Evolutionary conservation across 176 grass and related monocot species (phyloP).

Genomic region (Aegilops sharonensis): DNA sequence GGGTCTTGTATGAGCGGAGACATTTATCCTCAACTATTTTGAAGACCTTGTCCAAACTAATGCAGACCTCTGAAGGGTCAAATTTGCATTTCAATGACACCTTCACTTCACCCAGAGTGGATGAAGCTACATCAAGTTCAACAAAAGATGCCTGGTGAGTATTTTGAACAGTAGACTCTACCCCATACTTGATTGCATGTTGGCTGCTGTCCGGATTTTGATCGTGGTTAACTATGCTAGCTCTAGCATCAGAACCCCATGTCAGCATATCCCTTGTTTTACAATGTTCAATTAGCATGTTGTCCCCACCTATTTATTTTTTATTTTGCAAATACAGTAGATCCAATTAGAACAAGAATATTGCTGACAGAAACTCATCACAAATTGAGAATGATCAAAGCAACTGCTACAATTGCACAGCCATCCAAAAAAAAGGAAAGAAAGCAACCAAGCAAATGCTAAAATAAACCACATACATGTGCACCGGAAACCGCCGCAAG

Average conservation of each 20-base stretch:
- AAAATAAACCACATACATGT: background rate
- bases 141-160: slow-evolving; percentile 30
- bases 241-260: slow-evolving; percentile 22
- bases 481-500: background rate
- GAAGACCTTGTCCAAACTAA: slow-evolving; percentile 52
- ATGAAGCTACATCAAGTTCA: slow-evolving; percentile 62
- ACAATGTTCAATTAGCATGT: slow-evolving; percentile 16
- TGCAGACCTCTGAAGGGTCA: slow-evolving; percentile 37
- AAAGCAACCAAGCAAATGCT: background rate
- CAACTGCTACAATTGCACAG: too few relatives aligned
- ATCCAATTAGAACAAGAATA: slow-evolving; percentile 14
- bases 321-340: background rate
- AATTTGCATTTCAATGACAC: slow-evolving; percentile 52
- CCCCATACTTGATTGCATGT: slow-evolving; percentile 8
- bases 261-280: slow-evolving; percentile 11
- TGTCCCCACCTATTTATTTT: slow-evolving; percentile 18
- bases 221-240: background rate
- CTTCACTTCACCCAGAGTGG: slow-evolving; percentile 60
- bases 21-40: slow-evolving; percentile 61
- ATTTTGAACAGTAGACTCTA: slow-evolving; percentile 1
- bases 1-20: slow-evolving; percentile 49
- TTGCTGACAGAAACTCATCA: background rate
- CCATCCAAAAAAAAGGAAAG: background rate
- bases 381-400: background rate
- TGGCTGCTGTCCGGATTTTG: slow-evolving; percentile 11